These are phyloP conservation scores for Tanozyma kutaoensis DNA, from an alignment of 805 yeast genomes.

Conservation along the genomic window DNA sequence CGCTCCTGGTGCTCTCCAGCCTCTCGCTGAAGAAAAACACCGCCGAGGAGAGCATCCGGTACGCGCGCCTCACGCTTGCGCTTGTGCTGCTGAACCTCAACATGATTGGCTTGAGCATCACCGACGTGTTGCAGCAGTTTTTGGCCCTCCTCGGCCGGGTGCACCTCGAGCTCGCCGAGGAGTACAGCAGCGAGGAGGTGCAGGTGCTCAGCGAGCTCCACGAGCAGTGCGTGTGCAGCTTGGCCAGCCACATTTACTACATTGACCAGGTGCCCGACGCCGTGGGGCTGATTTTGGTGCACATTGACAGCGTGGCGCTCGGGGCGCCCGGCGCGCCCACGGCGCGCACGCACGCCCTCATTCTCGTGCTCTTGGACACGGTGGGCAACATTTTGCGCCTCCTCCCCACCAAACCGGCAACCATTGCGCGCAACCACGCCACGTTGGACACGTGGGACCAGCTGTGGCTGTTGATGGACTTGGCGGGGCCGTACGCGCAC, in stretches of 20 bases:
- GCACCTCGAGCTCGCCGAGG: slow-evolving; percentile 10
- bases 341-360: slow-evolving; percentile 6
- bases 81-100: slow-evolving; percentile 67
- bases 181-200: slow-evolving; percentile 9
- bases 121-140: slow-evolving; percentile 59
- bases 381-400: slow-evolving; percentile 16
- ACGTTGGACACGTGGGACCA: slow-evolving; percentile 31
- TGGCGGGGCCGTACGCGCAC: slow-evolving; percentile 5
- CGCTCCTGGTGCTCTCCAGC: slow-evolving; percentile 31
- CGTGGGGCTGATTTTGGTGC: slow-evolving; percentile 49
- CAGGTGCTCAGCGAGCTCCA: slow-evolving; percentile 27
- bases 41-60: slow-evolving; percentile 9
- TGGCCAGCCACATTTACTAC: slow-evolving; percentile 71
- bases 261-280: slow-evolving; percentile 80
- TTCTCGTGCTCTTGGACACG: slow-evolving; percentile 16
- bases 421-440: slow-evolving; percentile 29
- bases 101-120: slow-evolving; percentile 76
- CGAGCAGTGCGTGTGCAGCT: slow-evolving; percentile 47
- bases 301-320: slow-evolving; percentile 18
- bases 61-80: slow-evolving; percentile 36
- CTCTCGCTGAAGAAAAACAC: slow-evolving; percentile 10
- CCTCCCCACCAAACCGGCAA: slow-evolving; percentile 17
- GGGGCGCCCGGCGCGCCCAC: slow-evolving; percentile 2
- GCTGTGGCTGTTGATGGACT: slow-evolving; percentile 18
- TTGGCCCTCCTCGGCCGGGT: slow-evolving; percentile 30